Base-by-base conservation (phyloP, 805 yeast species). In the Lipomyces yamadae region DNA sequence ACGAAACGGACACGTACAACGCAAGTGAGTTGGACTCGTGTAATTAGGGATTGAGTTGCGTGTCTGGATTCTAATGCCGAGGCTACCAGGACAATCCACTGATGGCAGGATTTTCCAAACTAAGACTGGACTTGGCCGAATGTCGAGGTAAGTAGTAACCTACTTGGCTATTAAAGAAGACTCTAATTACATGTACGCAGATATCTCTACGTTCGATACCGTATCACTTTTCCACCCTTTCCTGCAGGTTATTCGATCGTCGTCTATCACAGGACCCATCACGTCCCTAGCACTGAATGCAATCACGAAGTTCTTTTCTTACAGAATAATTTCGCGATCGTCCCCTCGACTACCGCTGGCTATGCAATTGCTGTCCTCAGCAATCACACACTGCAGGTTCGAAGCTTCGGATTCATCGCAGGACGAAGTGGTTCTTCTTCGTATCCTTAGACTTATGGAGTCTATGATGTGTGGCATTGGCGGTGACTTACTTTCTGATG, bases 341-440 rank as follows among this genome's bases (percentile, higher is more conserved):
- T 86, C 92, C 4, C 79, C 81, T 37, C 88, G 89, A 64, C 78
- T 90, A 29, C 83, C 81, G 39, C 82, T 80, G 58, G 84, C 89
- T 0, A 78, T 91, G 68, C 84, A 86, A 18, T 91, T 90, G 74
- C 83, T 90, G 58, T 84, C 88, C 8, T 85, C 85, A 68, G 85
- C 98, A 0, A 82, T 95, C 69, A 91, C 98, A 0, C 97, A 92
- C 76, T 95, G 98, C 78, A 85, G 97, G 57, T 95, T 95, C 76
- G 98, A 95, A 80, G 97, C 97, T 1, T 89, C 95, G 0, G 97
- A 93, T 75, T 96, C 92, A 76, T 84, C 89, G 45, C 89, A 91
- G 55, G 98, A 95, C 78, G 99, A 95, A 76, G 90, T 96, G 0
- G 94, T 95, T 2, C 80, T 95, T 57, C 82, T 94, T 61, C 91